Evolutionary conservation across 306 rosid species (phyloP).

Genomic region (Astragalus glycyphyllos): DNA sequence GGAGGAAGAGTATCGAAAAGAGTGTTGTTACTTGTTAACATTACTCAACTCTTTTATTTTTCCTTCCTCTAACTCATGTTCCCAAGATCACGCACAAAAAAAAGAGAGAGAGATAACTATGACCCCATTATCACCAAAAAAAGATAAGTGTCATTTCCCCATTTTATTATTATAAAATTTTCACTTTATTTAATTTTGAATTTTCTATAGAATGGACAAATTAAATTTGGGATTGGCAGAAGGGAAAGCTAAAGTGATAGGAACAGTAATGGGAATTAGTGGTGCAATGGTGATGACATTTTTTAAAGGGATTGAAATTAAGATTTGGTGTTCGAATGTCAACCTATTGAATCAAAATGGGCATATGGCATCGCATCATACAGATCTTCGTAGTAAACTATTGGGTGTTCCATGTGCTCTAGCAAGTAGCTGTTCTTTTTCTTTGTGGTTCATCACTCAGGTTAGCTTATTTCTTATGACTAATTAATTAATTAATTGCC

Average conservation of each 20-base stretch:
- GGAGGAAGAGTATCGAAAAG: no score
- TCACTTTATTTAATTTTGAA: no score
- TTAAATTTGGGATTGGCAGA: conserved; percentile 36
- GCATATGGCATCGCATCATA: background rate
- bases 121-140: no score
- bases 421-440: conserved; percentile 31
- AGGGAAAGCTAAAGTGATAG: conserved; percentile 58
- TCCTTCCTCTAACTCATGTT: no score
- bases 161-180: conserved; percentile 27
- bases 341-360: conserved; percentile 42
- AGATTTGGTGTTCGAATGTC: conserved; percentile 43
- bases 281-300: conserved; percentile 61
- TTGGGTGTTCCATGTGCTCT: conserved; percentile 40
- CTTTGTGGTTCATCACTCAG: conserved; percentile 61
- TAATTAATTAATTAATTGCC: no score
- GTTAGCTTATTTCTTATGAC: no score
- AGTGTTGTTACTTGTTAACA: no score
- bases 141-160: no score
- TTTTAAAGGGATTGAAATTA: conserved; percentile 50
- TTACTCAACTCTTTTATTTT: no score
- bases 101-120: no score
- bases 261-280: conserved; percentile 48
- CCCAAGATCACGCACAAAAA: no score
- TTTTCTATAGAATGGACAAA: conserved; percentile 44
- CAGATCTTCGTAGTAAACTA: background rate